Evolutionary conservation across 768 basidiomycete genomes (phyloP).

Genomic region (Auricularia sp.): DNA sequence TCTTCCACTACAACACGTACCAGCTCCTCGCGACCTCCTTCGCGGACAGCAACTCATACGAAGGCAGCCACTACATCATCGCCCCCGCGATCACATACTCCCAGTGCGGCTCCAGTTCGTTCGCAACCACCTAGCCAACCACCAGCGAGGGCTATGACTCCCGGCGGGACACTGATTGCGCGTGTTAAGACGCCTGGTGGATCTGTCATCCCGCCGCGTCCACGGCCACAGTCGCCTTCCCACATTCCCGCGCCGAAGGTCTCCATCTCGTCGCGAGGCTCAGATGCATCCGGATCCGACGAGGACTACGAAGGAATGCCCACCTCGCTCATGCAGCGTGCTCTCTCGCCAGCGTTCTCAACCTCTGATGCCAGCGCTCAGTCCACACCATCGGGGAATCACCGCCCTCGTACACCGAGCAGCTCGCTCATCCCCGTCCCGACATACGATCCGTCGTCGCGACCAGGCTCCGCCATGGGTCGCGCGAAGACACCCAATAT

Average conservation of each 20-base stretch:
- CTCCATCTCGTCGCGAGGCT: conserved; percentile 35
- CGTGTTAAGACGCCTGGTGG: neutral
- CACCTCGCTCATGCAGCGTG: conserved; percentile 42
- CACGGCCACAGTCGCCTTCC: conserved; percentile 70
- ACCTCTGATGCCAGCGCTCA: conserved; percentile 30
- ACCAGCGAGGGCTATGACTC: neutral
- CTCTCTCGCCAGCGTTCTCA: conserved; percentile 55
- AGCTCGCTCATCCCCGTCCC: conserved; percentile 79
- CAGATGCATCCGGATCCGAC: conserved; percentile 34
- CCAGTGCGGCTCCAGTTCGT: conserved; percentile 16
- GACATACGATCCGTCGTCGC: conserved; percentile 56
- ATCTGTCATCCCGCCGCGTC: conserved; percentile 32
- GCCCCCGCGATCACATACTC: conserved; percentile 42
- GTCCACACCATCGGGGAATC: conserved; percentile 3
- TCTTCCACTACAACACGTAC: neutral
- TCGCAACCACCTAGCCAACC: conserved; percentile 2
- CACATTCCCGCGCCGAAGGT: conserved; percentile 60
- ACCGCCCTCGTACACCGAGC: conserved; percentile 52
- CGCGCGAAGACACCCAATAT: conserved; percentile 42
- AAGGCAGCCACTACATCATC: neutral
- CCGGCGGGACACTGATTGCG: neutral
- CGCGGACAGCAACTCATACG: conserved; percentile 1
- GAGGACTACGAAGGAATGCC: conserved; percentile 33
- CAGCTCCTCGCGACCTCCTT: neutral
- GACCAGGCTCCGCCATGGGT: conserved; percentile 56